Evolutionary conservation across 768 basidiomycete genomes (phyloP).

Genomic region (Sporobolomyces pararoseus): DNA sequence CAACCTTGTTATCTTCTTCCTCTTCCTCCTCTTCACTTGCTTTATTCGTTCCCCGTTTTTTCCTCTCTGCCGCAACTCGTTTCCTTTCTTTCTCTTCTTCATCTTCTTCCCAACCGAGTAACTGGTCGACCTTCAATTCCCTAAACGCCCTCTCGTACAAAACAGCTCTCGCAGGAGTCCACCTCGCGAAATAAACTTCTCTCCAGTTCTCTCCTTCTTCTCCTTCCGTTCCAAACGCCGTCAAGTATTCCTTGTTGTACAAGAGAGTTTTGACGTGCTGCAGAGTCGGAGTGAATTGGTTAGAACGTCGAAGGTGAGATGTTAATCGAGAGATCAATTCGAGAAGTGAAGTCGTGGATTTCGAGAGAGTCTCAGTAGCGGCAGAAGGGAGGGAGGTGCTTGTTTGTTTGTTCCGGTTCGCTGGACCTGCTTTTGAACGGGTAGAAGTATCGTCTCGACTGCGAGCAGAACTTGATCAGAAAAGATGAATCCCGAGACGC

Average conservation of each 20-base stretch:
- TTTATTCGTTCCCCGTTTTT: constrained; percentile 3
- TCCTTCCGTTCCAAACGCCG: constrained; percentile 37
- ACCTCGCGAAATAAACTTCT: constrained; percentile 37
- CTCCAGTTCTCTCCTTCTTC: constrained; percentile 28
- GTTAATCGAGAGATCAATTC: constrained; percentile 13
- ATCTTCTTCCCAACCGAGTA: constrained; percentile 12
- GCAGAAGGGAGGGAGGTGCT: background rate
- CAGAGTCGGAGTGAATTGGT: constrained; percentile 19
- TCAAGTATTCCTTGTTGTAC: constrained; percentile 41
- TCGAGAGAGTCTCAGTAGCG: background rate
- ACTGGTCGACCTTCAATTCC: constrained; percentile 1
- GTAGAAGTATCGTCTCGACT: constrained; percentile 3
- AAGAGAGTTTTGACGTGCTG: constrained; percentile 43
- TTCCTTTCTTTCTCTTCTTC: constrained; percentile 1
- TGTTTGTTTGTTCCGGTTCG: background rate
- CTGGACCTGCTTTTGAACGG: background rate
- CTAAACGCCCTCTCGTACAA: constrained; percentile 38
- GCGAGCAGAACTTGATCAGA: background rate
- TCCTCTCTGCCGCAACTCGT: background rate
- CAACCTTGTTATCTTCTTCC: background rate
- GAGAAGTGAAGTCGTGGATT: constrained; percentile 17
- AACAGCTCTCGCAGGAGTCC: constrained; percentile 40
- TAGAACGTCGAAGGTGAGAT: constrained; percentile 9
- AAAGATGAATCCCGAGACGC: background rate
- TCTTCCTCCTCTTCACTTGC: background rate